Evolutionary conservation across 345 rosid genomes (phyloP).

Genomic region (Linum tenue): DNA sequence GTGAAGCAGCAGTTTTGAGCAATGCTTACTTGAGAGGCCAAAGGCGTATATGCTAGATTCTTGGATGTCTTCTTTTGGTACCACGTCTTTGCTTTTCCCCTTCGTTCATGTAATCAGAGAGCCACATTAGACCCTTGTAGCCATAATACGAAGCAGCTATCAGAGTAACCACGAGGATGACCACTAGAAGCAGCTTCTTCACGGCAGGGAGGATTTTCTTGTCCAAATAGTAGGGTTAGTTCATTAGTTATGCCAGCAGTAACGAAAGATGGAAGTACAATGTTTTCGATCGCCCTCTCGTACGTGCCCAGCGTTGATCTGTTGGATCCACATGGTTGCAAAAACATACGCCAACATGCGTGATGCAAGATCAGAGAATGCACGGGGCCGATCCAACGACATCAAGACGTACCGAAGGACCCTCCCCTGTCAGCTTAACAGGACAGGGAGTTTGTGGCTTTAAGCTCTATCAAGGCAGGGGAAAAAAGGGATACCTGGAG

Average conservation of each 20-base stretch:
- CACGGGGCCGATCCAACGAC: too few species aligned
- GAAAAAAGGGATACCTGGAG: conserved; percentile 38
- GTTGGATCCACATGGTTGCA: too few species aligned
- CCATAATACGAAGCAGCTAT: conserved; percentile 44
- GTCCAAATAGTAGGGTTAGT: conserved; percentile 6
- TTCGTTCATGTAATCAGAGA: too few species aligned
- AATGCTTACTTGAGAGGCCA: neutral
- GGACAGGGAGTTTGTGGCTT: neutral
- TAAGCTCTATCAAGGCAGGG: neutral
- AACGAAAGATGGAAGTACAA: neutral
- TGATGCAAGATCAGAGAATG: too few species aligned
- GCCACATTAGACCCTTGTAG: too few species aligned
- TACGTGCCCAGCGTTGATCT: too few species aligned
- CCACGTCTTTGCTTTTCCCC: too few species aligned
- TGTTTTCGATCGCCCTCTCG: too few species aligned
- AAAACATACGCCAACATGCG: too few species aligned
- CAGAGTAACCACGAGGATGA: conserved; percentile 26
- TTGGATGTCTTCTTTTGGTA: conserved; percentile 16
- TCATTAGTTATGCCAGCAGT: neutral
- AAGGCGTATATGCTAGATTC: conserved; percentile 13
- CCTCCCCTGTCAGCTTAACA: neutral
- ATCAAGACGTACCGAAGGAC: too few species aligned
- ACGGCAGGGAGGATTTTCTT: conserved; percentile 44
- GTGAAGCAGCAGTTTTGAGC: neutral
- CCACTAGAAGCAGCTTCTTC: conserved; percentile 37